phyloP scores from a whole-genome alignment of 768 basidiomycete genomes.

The Agaricus sinodeliciosus region DNA sequence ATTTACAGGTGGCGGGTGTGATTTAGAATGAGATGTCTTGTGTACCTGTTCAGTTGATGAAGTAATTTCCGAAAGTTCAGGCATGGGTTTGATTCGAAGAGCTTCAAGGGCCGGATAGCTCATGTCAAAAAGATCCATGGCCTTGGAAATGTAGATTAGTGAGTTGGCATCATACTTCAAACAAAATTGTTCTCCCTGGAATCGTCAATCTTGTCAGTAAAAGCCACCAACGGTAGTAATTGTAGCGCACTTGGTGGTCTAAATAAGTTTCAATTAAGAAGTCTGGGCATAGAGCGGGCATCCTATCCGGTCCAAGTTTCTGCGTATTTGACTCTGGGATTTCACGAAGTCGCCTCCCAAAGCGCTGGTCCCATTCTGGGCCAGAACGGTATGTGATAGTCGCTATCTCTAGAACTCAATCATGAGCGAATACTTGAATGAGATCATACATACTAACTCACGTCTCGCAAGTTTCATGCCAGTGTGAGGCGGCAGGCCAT shows the following conservation, averaged over 20 bases:
- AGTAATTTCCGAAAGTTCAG: constrained; percentile 14
- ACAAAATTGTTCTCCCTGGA: constrained; percentile 90
- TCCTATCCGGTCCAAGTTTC: constrained; percentile 25
- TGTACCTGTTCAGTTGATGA: constrained; percentile 19
- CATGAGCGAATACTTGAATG: background rate
- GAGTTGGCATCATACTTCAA: constrained; percentile 99
- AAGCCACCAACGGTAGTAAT: constrained; percentile 33
- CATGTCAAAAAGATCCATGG: constrained; percentile 99
- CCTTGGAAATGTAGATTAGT: constrained; percentile 96
- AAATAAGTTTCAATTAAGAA: constrained; percentile 98
- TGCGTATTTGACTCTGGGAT: constrained; percentile 27
- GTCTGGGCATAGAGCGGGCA: constrained; percentile 88
- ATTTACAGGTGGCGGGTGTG: constrained; percentile 65
- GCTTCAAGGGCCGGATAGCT: constrained; percentile 67
- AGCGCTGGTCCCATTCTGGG: constrained; percentile 99
- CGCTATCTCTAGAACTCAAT: constrained; percentile 71
- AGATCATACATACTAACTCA: constrained; percentile 24
- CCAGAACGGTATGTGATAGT: constrained; percentile 99
- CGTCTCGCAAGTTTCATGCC: constrained; percentile 99
- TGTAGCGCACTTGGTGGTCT: constrained; percentile 79
- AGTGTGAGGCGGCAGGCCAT: constrained; percentile 88
- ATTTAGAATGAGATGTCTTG: constrained; percentile 52
- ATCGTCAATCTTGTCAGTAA: constrained; percentile 14
- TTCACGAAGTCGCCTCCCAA: constrained; percentile 68
- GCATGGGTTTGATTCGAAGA: constrained; percentile 44